Percentiles rank a stretch among this genome's conserved stretches.
Evolutionary conservation across 345 rosid species (phyloP).

Genomic region (Isatis tinctoria): DNA sequence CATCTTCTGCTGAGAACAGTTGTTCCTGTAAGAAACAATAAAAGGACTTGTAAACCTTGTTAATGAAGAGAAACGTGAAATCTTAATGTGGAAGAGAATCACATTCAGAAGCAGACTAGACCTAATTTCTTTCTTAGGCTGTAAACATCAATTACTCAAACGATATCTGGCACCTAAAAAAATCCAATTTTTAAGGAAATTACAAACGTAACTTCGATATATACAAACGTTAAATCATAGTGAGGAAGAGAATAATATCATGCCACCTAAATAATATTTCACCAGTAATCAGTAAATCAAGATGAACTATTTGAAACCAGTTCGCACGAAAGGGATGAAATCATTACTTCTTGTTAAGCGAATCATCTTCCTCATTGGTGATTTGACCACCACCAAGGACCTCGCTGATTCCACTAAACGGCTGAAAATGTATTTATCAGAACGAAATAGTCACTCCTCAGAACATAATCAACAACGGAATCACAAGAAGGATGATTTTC

Average conservation of each 20-base stretch:
- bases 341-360: slow-evolving; percentile 49
- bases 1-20: slow-evolving; percentile 58
- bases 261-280: neutral
- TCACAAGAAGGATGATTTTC: neutral
- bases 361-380: slow-evolving; percentile 56
- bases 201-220: no score
- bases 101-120: neutral
- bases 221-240: no score
- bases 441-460: neutral
- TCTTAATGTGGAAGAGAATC: neutral
- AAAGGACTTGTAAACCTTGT: neutral
- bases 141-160: neutral
- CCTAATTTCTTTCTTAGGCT: no score
- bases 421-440: slow-evolving; percentile 32
- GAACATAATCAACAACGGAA: neutral
- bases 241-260: no score
- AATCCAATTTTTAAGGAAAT: neutral
- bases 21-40: slow-evolving; percentile 42
- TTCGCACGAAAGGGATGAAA: neutral
- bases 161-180: neutral
- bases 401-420: slow-evolving; percentile 50
- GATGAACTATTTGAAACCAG: neutral
- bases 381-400: slow-evolving; percentile 57
- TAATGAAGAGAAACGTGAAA: no score
- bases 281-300: neutral